Base-by-base conservation (phyloP, 306 rosid species). In the Acacia acuminata region DNA sequence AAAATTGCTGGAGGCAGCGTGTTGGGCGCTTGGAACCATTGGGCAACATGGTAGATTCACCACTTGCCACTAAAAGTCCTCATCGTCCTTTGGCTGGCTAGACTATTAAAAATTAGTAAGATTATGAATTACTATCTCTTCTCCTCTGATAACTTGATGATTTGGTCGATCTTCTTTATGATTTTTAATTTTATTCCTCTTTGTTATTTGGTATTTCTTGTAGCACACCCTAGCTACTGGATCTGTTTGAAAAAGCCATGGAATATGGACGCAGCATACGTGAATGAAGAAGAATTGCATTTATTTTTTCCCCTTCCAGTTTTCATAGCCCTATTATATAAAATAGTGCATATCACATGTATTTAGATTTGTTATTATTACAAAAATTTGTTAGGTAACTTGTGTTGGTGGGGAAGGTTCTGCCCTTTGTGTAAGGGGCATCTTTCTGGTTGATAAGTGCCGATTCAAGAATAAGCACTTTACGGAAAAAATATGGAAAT, bases 1-100 rank as follows among this genome's bases (percentile, higher is more conserved):
- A 56, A 94, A 92, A 81, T 84, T 94, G 86, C 79, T 94, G 81
- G 95, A 94, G 88, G 85, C 88, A 61, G 83, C 90, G 3, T 94
- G 96, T 88, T 82, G 88, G 83, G 87, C 91, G 92, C 93, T 94
- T 44, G 92, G 91, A 75, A 81, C 90, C 60, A 44, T 94, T 58
- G 87, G 97, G 79, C 92, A 90, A 61, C 90, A 88, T 76, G 88
- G 90, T 72, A 89, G 77, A 75, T 88, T 92, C 74, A 22, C 90
- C 78, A 80, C 94, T 80, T 94, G 98, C 86, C 93, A 88, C 68
- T 94, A 87, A 94, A 74, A 71, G 64, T 72, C n/a, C 66, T 22
- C 15, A 38, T 67, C 24, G 4, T 75, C 32, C 75, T 82, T 69
- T 67, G 68, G 70, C 71, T 47, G 55, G 50, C 66, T 12, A 53